Base-by-base conservation (phyloP, 345 rosid genomes). In the Firmiana major region DNA sequence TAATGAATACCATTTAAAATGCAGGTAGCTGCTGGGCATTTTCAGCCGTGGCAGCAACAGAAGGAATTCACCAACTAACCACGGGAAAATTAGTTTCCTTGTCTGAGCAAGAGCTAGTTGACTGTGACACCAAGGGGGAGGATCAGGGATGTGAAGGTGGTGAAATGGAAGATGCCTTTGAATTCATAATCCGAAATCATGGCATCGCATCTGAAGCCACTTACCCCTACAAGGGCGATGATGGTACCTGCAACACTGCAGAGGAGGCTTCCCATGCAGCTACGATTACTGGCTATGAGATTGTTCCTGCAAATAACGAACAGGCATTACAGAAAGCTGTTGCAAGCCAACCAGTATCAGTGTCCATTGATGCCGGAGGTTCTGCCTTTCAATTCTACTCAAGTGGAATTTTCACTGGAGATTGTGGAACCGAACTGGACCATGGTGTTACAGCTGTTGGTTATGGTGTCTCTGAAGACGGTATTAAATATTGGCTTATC, bases 81-180 rank as follows among this genome's bases (percentile, higher is more conserved):
- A 90, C 83, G 28, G 88, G 93, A 1, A 79, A 83, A 31, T 74
- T 88, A 65, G 24, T 89, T 6, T 83, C 94, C 53, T 80, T 90
- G 19, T 89, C 95, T 2, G 91, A 88, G 82, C 93, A 92, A 84
- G 81, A 93, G 59, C 88, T 91, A 17, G 83, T 89, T 0, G 94
- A 90, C 24, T 89, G 94, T 66, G 88, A 83, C 26, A n/a, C n/a
- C n/a, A 49, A 40, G 2, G 60, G 71, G 7, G 79, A 12, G 17
- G 57, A 73, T 76, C 80, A 34, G 11, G 98, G 94, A 3, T 88
- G 97, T 70, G 21, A 64, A 0, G 90, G 89, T 19, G 93, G 97
- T 57, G 48, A 63, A 31, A 90, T 88, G 93, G 89, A 84, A 34
- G 75, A 78, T 19, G 97, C 93, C 22, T 93, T 90, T 73, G 42